These are phyloP conservation scores for Nidularia sp. DNA, from an alignment of 768 basidiomycete species.

Conservation along the genomic window DNA sequence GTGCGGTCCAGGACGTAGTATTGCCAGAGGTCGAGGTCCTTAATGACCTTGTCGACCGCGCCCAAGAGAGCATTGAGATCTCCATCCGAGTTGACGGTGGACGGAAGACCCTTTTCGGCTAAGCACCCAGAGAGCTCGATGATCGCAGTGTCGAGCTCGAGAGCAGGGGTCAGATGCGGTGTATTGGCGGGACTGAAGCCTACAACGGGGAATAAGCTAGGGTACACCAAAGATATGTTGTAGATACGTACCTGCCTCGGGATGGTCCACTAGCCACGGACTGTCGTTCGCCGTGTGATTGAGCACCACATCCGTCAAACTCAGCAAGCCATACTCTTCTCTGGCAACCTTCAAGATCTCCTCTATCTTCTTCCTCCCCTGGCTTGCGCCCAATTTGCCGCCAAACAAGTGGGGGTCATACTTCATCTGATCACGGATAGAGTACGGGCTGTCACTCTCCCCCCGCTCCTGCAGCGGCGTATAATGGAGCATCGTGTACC, in stretches of 20 bases:
- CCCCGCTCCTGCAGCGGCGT: constrained; percentile 93
- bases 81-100: constrained; percentile 50
- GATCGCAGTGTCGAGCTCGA: constrained; percentile 87
- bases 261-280: constrained; percentile 87
- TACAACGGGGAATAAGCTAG: constrained; percentile 18
- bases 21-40: constrained; percentile 80
- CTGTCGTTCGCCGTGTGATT: constrained; percentile 98
- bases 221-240: not conserved
- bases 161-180: constrained; percentile 88
- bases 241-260: constrained; percentile 76
- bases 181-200: constrained; percentile 90
- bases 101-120: constrained; percentile 65
- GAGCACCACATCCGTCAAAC: constrained; percentile 91
- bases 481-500: constrained; percentile 98
- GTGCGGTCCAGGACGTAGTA: constrained; percentile 85
- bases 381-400: constrained; percentile 31
- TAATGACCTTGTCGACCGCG: constrained; percentile 59
- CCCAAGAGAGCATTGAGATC: constrained; percentile 68
- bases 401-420: constrained; percentile 79
- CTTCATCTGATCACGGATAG: constrained; percentile 79
- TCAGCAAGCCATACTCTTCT: constrained; percentile 85
- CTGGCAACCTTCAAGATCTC: constrained; percentile 65
- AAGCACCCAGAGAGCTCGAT: constrained; percentile 75
- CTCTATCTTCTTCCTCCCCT: constrained; percentile 54
- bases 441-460: constrained; percentile 88